Evolutionary conservation across 768 basidiomycete species (phyloP), one percentile per base, ranked within the genome.

Genomic region (Podaxis pistillaris): DNA sequence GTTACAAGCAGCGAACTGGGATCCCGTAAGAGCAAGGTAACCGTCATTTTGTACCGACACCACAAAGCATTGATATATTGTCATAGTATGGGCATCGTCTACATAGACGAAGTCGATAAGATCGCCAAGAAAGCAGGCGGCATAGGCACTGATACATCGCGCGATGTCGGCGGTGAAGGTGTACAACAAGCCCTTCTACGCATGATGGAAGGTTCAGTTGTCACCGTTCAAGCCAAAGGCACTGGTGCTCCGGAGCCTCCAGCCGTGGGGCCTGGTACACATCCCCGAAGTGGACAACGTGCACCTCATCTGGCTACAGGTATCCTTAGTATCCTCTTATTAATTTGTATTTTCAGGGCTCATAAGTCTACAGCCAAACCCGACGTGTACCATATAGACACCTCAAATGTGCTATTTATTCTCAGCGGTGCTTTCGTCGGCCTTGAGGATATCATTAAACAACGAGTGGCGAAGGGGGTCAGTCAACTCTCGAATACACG

Each of bases 31-130:
- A 60, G 94, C 96, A 22, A 91, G 91, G 93, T 93, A 68, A 69
- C 63, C 28, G 51, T 22, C 38, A 51, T 37, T 50, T 30, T 37
- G 4, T 22, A 57, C 17, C 49, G 24, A 26, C 3, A 24, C 9
- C 0, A 36, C 36, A 5, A 46, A n/a, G 3, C 49, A 7, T 58
- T 50, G 52, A 40, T 19, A 38, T 65, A 24, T 49, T 52, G 53
- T n/a, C 36, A 44, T 66, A 96, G 93, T 70, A 88, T 88, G 72
- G 96, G 96, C 5, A 97, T 98, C 64, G 89, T 98, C 36, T 96
- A 96, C 71, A 95, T 98, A 52, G 96, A 98, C 69, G 96, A 98
- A 76, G 80, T 95, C 1, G 96, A 98, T 77, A 98, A 98, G 77
- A 87, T 97, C 63, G 90, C 94, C 13, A 83, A 86, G 54, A 89